phyloP scores from a whole-genome alignment of 202 grass and related monocot species.

The Elaeis oleifera region DNA sequence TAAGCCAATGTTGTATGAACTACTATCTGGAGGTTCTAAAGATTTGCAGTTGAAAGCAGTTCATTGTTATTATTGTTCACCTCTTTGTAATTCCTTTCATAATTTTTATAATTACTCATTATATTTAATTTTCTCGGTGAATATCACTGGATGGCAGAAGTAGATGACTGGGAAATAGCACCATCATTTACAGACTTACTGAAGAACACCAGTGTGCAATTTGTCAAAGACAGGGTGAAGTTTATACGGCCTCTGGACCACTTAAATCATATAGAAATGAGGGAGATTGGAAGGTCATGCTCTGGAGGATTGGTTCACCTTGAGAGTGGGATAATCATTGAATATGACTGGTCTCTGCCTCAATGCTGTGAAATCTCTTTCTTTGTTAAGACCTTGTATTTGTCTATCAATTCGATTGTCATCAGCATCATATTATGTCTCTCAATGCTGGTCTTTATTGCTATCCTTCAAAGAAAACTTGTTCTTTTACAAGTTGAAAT shows the following conservation, averaged over 20 bases:
- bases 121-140: constrained; percentile 13
- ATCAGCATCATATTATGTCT: no score
- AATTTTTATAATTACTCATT: constrained; percentile 2
- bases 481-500: no score
- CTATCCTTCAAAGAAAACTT: no score
- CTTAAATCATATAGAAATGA: constrained; percentile 28
- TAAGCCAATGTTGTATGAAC: constrained; percentile 88
- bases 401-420: no score
- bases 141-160: constrained; percentile 49
- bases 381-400: no score
- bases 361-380: no score
- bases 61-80: no score
- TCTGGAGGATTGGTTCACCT: constrained; percentile 73
- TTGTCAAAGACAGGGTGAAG: constrained; percentile 79
- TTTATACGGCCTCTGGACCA: constrained; percentile 72
- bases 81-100: not conserved
- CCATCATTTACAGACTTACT: constrained; percentile 78
- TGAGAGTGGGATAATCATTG: constrained; percentile 74
- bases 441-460: no score
- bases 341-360: constrained; percentile 85
- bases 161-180: constrained; percentile 94
- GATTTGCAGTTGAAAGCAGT: constrained; percentile 18
- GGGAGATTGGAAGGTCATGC: constrained; percentile 33
- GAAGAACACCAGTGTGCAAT: constrained; percentile 69
- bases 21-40: constrained; percentile 73